Evolutionary conservation across 192 early-diverging fungal species (phyloP), one percentile per base, ranked within the genome.

Genomic region (Entomortierella beljakovae): DNA sequence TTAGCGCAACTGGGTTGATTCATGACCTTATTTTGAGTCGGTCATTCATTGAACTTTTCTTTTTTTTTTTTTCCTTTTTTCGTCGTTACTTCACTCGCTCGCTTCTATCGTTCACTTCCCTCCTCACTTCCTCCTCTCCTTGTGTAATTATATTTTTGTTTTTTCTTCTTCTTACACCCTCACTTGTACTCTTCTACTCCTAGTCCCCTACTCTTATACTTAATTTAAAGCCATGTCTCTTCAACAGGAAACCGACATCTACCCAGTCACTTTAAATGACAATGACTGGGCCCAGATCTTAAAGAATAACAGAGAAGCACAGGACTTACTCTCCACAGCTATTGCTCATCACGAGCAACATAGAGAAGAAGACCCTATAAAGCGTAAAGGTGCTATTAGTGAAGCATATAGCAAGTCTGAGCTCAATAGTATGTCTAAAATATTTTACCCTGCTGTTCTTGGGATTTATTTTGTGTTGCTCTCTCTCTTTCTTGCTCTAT

Each of bases 261-360:
- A 70, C 51, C 56, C 75, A 3, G 57, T 55, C 56, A 26, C 57
- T 0, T 62, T 79, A 9, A 34, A 43, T 1, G 75, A 79, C 57
- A 79, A 64, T 26, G 75, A 79, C 49, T 79, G 75, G 75, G 67
- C 75, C 38, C 42, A 65, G 50, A 70, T 79, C 16, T 43, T 85
- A 13, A 58, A 75, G n/a, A 79, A 62, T 51, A 83, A 81, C 75
- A 34, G 56, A 0, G 84, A 82, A 46, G 84, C 84, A 0, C 84
- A 85, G 54, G 82, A 85, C 32, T 46, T 83, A 11, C 68, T 85
- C n/a, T 73, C 81, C 0, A 82, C 53, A 26, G 79, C 84, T 16
- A 85, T 85, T 34, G 77, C 81, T 26, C 71, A 75, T 2, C 79
- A 85, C 51, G 75, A 81, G 55, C 80, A 80, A n/a, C 82, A 75